Evolutionary conservation across 2,329 filamentous ascomycete genomes (phyloP).

Genomic region (Sporothrix sp.): DNA sequence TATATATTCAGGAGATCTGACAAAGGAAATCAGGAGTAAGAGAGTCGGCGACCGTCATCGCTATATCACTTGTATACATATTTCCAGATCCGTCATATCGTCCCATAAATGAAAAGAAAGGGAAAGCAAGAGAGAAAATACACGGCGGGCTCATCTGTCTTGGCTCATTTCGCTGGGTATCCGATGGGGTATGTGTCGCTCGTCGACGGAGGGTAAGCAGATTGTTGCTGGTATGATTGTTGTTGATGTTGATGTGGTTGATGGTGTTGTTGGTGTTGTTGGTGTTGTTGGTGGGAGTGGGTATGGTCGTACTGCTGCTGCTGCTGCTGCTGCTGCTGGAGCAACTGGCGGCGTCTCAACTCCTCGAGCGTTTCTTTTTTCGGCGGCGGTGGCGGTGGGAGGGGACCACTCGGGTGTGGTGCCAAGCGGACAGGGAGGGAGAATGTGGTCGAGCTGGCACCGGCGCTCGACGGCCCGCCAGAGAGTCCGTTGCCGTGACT

Average conservation of each 20-base stretch:
- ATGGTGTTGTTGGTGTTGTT: constrained; percentile 9
- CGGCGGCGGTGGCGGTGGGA: constrained; percentile 45
- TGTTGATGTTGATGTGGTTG: constrained; percentile 5
- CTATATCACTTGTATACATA: constrained; percentile 3
- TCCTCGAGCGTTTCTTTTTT: constrained; percentile 49
- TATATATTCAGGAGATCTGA: background rate
- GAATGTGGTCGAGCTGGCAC: constrained; percentile 42
- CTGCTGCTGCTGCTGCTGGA: constrained; percentile 7
- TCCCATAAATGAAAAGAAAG: background rate
- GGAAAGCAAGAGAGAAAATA: background rate
- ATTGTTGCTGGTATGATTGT: constrained; percentile 4
- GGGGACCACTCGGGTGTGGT: constrained; percentile 46
- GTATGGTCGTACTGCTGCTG: constrained; percentile 6
- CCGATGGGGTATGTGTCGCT: constrained; percentile 20
- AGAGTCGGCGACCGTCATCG: background rate
- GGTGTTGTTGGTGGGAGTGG: constrained; percentile 1
- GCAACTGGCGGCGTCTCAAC: constrained; percentile 28
- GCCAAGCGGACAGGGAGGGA: constrained; percentile 55
- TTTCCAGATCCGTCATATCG: constrained; percentile 2
- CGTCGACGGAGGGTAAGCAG: constrained; percentile 11
- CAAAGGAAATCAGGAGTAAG: background rate
- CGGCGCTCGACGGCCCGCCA: constrained; percentile 21
- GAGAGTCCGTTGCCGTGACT: constrained; percentile 23
- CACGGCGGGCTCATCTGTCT: background rate
- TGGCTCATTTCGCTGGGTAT: constrained; percentile 23